Evolutionary conservation across 2,329 filamentous ascomycete species (phyloP), one percentile per base, ranked within the genome.

Genomic region (Plectosphaerella plurivora): DNA sequence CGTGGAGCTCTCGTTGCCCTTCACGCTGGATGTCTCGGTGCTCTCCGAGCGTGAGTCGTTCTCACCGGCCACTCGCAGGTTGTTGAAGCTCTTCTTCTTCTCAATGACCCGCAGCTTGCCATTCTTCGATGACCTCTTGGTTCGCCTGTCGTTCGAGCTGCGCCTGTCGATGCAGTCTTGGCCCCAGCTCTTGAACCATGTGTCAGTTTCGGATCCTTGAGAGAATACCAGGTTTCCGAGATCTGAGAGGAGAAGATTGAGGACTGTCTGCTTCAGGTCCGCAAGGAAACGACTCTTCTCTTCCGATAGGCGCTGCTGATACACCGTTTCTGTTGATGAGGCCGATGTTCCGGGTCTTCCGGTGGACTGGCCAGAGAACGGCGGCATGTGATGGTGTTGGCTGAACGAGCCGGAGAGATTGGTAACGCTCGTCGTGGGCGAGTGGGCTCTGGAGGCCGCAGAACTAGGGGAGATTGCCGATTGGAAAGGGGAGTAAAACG

Each of bases 151-250:
- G 33, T 79, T 68, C 4, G 78, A 75, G 48, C 85, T 80, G 46
- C 79, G 82, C 24, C 83, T 76, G 39, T 86, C 81, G 50, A 86
- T 83, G 63, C 83, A 86, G 57, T 86, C 75, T 59, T 86, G 81
- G 3, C 84, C 83, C 7, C 91, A 68, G 14, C 82, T 81, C 50
- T 82, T 77, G 59, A 97, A 94, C 88, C 93, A 97, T 3, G 78
- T 78, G 66, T 97, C 94, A 1, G 93, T 97, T 72, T 99, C 94
- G 42, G 91, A 96, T 3, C 94, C 94, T 49, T 82, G 83, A n/a
- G 86, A 84, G 68, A 95, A 94, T 1, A 97, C 87, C 28, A 90
- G 82, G 41, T 87, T 91, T 6, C 92, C 91, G 4, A 97, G 77
- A 65, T 99, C 94, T 48, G 93, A 97, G 24, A 97, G 73, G 2